Evolutionary conservation across 164 flowering plant genomes (phyloP).

Genomic region (Umbilicus rupestris): DNA sequence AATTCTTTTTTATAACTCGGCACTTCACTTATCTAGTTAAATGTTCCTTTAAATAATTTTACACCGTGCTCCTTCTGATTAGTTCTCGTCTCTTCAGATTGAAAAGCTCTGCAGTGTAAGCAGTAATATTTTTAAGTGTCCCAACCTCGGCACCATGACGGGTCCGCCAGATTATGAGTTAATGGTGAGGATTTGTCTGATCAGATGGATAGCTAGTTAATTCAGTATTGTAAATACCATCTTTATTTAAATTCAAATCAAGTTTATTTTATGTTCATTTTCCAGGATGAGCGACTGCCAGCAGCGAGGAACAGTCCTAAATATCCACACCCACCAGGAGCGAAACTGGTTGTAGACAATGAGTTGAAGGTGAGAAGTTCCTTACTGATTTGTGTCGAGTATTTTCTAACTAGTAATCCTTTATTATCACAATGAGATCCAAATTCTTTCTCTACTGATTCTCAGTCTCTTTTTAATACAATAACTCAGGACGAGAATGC

Average conservation of each 20-base stretch:
- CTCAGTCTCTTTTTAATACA: no score
- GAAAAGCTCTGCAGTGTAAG: background rate
- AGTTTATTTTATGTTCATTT: background rate
- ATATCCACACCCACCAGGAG: background rate
- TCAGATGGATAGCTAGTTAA: background rate
- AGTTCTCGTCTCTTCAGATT: background rate
- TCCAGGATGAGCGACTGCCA: background rate
- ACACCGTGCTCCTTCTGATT: background rate
- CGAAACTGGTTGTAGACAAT: background rate
- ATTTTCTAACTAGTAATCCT: conserved; percentile 33
- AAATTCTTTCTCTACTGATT: no score
- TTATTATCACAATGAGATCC: no score
- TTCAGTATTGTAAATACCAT: background rate
- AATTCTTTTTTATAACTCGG: background rate
- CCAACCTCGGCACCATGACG: background rate
- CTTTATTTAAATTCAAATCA: background rate
- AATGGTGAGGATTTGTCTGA: background rate
- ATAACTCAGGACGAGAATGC: no score
- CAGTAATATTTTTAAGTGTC: background rate
- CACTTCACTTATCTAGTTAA: background rate
- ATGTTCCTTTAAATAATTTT: background rate
- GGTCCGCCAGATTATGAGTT: background rate
- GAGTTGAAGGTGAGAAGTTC: background rate
- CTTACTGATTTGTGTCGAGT: conserved; percentile 23
- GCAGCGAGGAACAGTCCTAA: no score